phyloP scores from a whole-genome alignment of 2,329 filamentous ascomycete species.

The Botryotinia calthae region DNA sequence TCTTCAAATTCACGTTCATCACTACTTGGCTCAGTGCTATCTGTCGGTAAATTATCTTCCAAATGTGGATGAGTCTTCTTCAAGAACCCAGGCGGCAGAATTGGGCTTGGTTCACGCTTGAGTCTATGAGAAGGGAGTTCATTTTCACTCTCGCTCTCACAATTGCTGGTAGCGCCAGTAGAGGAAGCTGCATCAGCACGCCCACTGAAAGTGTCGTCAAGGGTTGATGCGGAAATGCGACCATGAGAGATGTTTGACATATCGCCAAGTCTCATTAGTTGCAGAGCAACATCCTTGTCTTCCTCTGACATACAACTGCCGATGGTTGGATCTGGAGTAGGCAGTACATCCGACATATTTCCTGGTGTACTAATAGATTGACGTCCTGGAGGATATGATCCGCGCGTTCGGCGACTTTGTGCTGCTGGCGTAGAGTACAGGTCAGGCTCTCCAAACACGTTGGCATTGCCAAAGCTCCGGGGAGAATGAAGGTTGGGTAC shows the following conservation, averaged over 20 bases:
- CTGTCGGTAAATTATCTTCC: conserved; percentile 54
- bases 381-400: conserved; percentile 49
- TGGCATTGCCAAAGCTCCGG: conserved; percentile 64
- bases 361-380: conserved; percentile 45
- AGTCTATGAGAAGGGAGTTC: conserved; percentile 60
- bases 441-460: conserved; percentile 53
- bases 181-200: conserved; percentile 82
- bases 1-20: conserved; percentile 57
- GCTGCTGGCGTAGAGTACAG: conserved; percentile 65
- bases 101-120: conserved; percentile 53
- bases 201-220: conserved; percentile 91
- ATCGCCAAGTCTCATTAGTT: conserved; percentile 93
- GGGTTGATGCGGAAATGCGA: conserved; percentile 86
- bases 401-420: conserved; percentile 64
- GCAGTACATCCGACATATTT: conserved; percentile 62
- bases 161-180: conserved; percentile 78
- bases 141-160: conserved; percentile 65
- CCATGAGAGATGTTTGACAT: conserved; percentile 92
- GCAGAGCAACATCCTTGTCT: conserved; percentile 87
- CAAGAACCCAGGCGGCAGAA: conserved; percentile 45
- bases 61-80: conserved; percentile 48
- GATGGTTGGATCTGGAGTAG: conserved; percentile 95
- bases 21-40: conserved; percentile 59
- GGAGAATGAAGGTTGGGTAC: conserved; percentile 78
- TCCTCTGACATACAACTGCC: conserved; percentile 97